Evolutionary conservation across 1,139 yeast genomes (phyloP).

Genomic region (Candida frijolesensis): DNA sequence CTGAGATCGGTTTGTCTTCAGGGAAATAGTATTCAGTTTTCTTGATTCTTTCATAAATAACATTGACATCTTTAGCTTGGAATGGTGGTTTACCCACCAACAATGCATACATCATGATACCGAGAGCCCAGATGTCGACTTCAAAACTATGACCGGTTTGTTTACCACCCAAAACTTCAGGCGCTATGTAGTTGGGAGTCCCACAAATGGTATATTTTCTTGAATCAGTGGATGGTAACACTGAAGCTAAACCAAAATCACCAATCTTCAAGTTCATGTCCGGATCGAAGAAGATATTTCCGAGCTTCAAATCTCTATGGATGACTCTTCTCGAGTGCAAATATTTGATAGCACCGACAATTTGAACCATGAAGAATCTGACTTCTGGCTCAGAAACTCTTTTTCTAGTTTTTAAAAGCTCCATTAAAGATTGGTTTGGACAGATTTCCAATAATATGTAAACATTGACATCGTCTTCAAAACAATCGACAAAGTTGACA

Average conservation of each 20-base stretch:
- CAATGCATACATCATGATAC: slow-evolving; percentile 92
- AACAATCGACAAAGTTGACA: slow-evolving; percentile 90
- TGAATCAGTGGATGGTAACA: slow-evolving; percentile 65
- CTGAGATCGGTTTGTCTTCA: slow-evolving; percentile 64
- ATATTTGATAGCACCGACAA: slow-evolving; percentile 90
- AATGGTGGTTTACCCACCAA: slow-evolving; percentile 94
- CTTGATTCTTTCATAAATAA: slow-evolving; percentile 90
- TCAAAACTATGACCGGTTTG: slow-evolving; percentile 89
- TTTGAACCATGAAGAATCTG: slow-evolving; percentile 85
- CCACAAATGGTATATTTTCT: slow-evolving; percentile 95
- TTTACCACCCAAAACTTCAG: slow-evolving; percentile 91
- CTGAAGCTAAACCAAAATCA: slow-evolving; percentile 95
- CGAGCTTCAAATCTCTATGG: slow-evolving; percentile 92
- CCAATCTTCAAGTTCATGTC: slow-evolving; percentile 93
- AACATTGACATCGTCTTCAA: slow-evolving; percentile 92
- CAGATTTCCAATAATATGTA: slow-evolving; percentile 93
- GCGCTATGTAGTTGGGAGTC: slow-evolving; percentile 97
- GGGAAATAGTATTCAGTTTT: slow-evolving; percentile 83
- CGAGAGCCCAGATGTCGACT: slow-evolving; percentile 97
- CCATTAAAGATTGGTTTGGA: slow-evolving; percentile 92
- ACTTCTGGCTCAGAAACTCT: slow-evolving; percentile 89
- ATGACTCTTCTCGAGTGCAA: slow-evolving; percentile 92
- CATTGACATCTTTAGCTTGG: slow-evolving; percentile 92
- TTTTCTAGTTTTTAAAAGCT: slow-evolving; percentile 81
- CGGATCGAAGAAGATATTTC: slow-evolving; percentile 91